These are phyloP conservation scores for Rhodotorula sphaerocarpa DNA, from an alignment of 768 basidiomycete species.

Conservation along the genomic window DNA sequence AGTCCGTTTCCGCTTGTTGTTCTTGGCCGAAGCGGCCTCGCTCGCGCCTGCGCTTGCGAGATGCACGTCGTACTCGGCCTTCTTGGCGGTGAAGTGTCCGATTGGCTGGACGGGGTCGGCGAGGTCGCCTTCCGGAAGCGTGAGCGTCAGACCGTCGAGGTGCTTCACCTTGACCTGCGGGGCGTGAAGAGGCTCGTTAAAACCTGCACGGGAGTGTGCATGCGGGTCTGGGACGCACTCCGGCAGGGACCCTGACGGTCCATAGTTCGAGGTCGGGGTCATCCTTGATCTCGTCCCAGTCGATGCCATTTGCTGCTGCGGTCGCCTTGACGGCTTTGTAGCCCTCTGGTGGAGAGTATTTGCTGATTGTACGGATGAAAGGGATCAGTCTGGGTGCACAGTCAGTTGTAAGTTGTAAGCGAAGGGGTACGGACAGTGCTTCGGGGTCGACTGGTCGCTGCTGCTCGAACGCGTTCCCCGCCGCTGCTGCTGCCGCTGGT, in stretches of 20 bases:
- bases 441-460: constrained; percentile 4
- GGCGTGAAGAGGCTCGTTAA: background rate
- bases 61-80: constrained; percentile 21
- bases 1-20: constrained; percentile 7
- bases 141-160: constrained; percentile 26
- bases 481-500: too few relatives aligned
- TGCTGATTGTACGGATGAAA: background rate
- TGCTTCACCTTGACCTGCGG: constrained; percentile 29
- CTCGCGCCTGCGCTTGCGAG: constrained; percentile 1
- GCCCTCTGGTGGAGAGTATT: constrained; percentile 23
- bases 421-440: background rate
- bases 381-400: background rate
- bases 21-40: background rate
- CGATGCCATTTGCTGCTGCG: background rate
- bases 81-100: constrained; percentile 17
- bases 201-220: too few relatives aligned
- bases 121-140: constrained; percentile 6
- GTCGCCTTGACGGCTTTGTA: constrained; percentile 7
- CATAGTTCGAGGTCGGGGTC: constrained; percentile 29
- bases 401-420: background rate
- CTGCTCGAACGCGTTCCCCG: background rate
- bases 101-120: constrained; percentile 12
- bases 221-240: constrained; percentile 20
- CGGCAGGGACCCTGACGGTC: constrained; percentile 28
- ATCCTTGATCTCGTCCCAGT: constrained; percentile 25